Evolutionary conservation across 176 grass and related monocot species (phyloP), one percentile per base, ranked within the genome.

Genomic region (Zoysia pacifica): DNA sequence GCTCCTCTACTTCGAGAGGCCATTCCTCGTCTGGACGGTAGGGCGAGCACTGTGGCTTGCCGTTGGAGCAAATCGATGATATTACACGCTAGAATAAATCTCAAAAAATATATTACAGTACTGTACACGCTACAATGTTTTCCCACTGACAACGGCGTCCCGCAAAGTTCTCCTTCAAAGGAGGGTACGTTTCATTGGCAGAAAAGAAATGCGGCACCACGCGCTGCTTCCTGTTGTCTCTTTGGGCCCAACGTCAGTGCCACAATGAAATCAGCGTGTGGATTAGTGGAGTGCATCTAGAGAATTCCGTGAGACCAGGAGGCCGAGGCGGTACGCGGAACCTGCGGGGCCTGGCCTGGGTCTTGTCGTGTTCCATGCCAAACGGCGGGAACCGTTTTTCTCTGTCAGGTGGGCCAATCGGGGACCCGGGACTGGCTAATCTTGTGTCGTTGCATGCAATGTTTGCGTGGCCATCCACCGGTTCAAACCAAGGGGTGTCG

Each of bases 381-480:
- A 59, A 41, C 5, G 70, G 15, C 13, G 35, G 62, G 35, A 62
- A 66, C 79, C 52, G 48, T 11, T 38, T 59, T 5, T 48, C 66
- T 49, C 77, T 74, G 53, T 38, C 84, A 75, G 36, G 36, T 75
- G 77, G 63, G 70, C 44, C 77, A 80, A 74, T 64, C 5, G 2
- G 42, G 35, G 38, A 67, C 43, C 41, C 46, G 1, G 47, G 62
- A 18, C 36, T 2, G 54, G 36, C 82, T 77, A 40, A 41, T 46
- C 43, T 55, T 2, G 36, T 38, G 65, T 41, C 53, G 9, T 70
- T 35, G 56, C 82, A 71, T 49, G 61, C 50, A 74, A 12, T n/a
- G 41, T 75, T 78, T 28, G 64, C 16, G 48, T 54, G 48, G 11
- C 18, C 64, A 37, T 13, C 3, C 36, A 9, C 36, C 14, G 11